Base-by-base conservation (phyloP, 441 rosid species). In the Croton setiger region DNA sequence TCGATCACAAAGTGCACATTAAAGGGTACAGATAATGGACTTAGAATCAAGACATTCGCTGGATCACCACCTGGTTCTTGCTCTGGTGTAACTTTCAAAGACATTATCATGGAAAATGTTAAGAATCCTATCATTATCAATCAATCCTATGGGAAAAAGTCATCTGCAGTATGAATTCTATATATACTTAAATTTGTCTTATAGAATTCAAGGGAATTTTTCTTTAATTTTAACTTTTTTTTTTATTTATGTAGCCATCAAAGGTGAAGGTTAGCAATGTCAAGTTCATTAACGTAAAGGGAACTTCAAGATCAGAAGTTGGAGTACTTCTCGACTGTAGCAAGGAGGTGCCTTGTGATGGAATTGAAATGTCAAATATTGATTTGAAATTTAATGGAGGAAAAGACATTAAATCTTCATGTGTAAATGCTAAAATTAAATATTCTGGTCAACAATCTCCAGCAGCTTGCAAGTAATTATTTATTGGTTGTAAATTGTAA, bases 41-140 rank as follows among this genome's bases (percentile, higher is more conserved):
- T 79, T 18, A 83, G 97, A 60, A 89, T 89, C 85, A 92, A 92
- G 72, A 92, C 94, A 5, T 82, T 77, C 76, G 78, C 76, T 37
- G 86, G 78, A 35, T 80, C 91, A 7, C 67, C n/a, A 12, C 81
- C 87, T 13, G 79, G 85, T 64, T 44, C 45, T 58, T 93, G 87
- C 51, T 31, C 70, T 0, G 51, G 54, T 67, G 67, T 92, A 55
- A 39, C 64, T 4, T 92, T 81, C 51, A 66, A 74, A n/a, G 74
- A 89, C 58, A 67, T 92, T 37, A 13, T 72, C 31, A 82, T 89
- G 89, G 47, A 75, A 0, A 70, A 36, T 23, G 97, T 88, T 63
- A 72, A 72, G 64, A 81, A 85, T 72, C 96, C 96, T 61, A 85
- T 89, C 52, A 65, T 89, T 75, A 86, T 89, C n/a, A 88, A 91